phyloP scores from a whole-genome alignment of 192 early-diverging fungal genomes.

The Blastocladiella britannica region DNA sequence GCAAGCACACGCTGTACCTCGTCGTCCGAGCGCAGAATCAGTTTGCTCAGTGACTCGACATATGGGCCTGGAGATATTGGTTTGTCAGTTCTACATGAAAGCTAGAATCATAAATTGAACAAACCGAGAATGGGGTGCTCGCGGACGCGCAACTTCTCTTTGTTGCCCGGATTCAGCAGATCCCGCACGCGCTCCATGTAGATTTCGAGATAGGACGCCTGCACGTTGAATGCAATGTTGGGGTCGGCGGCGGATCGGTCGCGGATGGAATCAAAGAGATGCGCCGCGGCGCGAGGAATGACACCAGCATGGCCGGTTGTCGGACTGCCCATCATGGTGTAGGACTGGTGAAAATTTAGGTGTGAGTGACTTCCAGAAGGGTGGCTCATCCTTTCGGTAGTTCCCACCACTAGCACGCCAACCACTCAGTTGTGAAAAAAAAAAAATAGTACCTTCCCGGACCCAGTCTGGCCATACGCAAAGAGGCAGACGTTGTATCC shows the following conservation, averaged over 20 bases:
- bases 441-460: constrained; percentile 19
- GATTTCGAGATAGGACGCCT: constrained; percentile 81
- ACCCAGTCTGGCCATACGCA: constrained; percentile 45
- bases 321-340: constrained; percentile 40
- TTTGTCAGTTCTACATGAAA: no score
- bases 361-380: neutral
- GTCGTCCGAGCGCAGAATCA: constrained; percentile 51
- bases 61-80: no score
- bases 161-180: constrained; percentile 51
- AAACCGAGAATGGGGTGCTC: constrained; percentile 58
- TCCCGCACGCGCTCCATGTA: constrained; percentile 71
- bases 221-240: constrained; percentile 33
- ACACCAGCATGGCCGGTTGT: constrained; percentile 48
- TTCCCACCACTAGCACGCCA: no score
- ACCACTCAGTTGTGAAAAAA: no score
- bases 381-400: no score
- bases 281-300: constrained; percentile 64
- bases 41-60: constrained; percentile 34
- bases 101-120: neutral
- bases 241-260: constrained; percentile 15
- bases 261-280: constrained; percentile 49
- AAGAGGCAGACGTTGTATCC: constrained; percentile 90
- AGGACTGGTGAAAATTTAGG: constrained; percentile 5
- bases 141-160: constrained; percentile 57
- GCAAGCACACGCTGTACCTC: constrained; percentile 57